Conservation (phyloP, 2,329 filamentous ascomycete species). For the Fusarium musae region DNA sequence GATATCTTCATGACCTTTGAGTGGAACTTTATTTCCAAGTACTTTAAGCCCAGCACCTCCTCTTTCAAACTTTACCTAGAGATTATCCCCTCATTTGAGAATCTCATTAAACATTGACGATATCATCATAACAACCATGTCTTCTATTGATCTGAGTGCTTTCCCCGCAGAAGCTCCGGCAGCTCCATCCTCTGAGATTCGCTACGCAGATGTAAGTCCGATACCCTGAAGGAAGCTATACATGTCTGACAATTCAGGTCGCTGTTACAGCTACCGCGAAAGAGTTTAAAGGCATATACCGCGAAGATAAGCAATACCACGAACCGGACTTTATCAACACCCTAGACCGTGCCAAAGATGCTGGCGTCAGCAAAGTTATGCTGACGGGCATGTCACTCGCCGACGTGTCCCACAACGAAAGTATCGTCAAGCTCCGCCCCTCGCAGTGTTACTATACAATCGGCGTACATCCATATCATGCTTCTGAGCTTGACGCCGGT, state of each 20-base stretch:
- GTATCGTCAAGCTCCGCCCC: slow-evolving; percentile 45
- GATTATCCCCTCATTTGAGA: slow-evolving; percentile 4
- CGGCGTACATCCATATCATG: slow-evolving; percentile 63
- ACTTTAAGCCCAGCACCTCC: slow-evolving; percentile 18
- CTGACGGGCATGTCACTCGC: slow-evolving; percentile 53
- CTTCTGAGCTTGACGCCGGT: slow-evolving; percentile 53
- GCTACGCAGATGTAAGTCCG: slow-evolving; percentile 41
- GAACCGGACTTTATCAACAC: slow-evolving; percentile 55
- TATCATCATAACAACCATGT: slow-evolving; percentile 23
- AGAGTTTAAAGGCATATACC: slow-evolving; percentile 62
- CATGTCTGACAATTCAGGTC: slow-evolving; percentile 41
- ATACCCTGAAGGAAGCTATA: neutral
- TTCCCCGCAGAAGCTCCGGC: slow-evolving; percentile 39
- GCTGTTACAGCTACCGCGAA: slow-evolving; percentile 53
- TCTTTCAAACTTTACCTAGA: slow-evolving; percentile 1
- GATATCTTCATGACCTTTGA: slow-evolving; percentile 35
- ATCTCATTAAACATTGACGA: neutral
- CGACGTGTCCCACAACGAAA: slow-evolving; percentile 45
- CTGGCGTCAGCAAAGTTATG: slow-evolving; percentile 56
- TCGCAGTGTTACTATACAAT: slow-evolving; percentile 56
- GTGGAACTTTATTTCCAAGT: slow-evolving; percentile 34
- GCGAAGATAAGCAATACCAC: slow-evolving; percentile 60
- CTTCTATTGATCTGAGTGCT: slow-evolving; percentile 35
- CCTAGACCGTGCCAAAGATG: slow-evolving; percentile 54
- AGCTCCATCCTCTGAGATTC: slow-evolving; percentile 32